A percentile compares a stretch with the other conserved stretches of the same genome.
Conservation (phyloP, 192 early-diverging fungal species). For the Allomyces macrogynus region DNA sequence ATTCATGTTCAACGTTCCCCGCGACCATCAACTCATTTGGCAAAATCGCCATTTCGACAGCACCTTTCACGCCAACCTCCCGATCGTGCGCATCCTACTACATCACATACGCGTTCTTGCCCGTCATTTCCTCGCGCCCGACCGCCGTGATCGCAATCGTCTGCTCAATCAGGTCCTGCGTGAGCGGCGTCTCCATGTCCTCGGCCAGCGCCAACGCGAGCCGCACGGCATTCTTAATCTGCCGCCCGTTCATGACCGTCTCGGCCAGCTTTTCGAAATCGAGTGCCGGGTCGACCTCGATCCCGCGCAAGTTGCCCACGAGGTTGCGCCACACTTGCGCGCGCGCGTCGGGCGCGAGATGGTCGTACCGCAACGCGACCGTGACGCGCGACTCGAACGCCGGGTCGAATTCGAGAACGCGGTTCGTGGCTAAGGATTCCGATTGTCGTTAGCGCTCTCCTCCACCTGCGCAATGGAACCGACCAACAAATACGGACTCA, state of each 20-base stretch:
- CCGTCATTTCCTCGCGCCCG: conserved; percentile 17
- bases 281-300: conserved; percentile 1
- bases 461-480: too few relatives aligned
- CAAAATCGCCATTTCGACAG: too few relatives aligned
- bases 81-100: neutral
- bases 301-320: neutral
- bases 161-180: conserved; percentile 14
- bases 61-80: too few relatives aligned
- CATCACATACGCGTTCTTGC: neutral
- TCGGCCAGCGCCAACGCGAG: conserved; percentile 18
- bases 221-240: conserved; percentile 23
- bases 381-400: conserved; percentile 31
- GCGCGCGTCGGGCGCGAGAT: conserved; percentile 7
- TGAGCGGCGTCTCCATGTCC: conserved; percentile 10
- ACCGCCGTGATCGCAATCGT: conserved; percentile 21
- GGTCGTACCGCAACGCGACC: conserved; percentile 24
- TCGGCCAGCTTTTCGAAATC: conserved; percentile 10
- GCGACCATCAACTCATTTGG: too few relatives aligned
- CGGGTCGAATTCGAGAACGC: conserved; percentile 31
- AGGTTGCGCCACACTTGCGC: neutral
- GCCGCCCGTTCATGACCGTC: conserved; percentile 19
- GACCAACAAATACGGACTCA: too few relatives aligned
- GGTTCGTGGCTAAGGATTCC: too few relatives aligned
- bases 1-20: too few relatives aligned
- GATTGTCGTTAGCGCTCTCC: too few relatives aligned